Conservation (phyloP, 148 eudicot genomes). For the Hydrangea macrophylla region DNA sequence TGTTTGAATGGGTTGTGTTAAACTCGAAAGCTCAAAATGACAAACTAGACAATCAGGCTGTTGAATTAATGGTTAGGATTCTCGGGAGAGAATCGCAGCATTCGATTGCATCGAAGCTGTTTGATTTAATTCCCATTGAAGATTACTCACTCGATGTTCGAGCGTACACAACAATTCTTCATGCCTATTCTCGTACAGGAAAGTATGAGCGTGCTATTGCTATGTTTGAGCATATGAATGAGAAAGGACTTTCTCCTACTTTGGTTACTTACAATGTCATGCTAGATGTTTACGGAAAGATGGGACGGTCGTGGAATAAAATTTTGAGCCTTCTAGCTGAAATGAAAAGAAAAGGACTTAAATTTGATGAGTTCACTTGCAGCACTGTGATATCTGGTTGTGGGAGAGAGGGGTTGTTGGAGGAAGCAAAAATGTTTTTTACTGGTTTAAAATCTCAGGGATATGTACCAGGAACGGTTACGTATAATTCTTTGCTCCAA, state of each 20-base stretch:
- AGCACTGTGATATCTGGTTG: conserved; percentile 45
- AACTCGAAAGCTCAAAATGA: conserved; percentile 27
- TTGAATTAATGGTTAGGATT: conserved; percentile 71
- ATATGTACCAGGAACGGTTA: conserved; percentile 65
- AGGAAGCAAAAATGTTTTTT: conserved; percentile 76
- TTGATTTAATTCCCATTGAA: conserved; percentile 61
- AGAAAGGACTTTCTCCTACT: background rate
- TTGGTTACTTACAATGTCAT: conserved; percentile 27
- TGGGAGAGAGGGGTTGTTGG: conserved; percentile 86
- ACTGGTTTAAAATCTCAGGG: conserved; percentile 54
- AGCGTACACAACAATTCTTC: conserved; percentile 58
- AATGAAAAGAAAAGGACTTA: too few species aligned
- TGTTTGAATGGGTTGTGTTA: conserved; percentile 69
- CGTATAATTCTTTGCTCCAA: conserved; percentile 85
- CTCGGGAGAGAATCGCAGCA: conserved; percentile 81
- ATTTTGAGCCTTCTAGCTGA: too few species aligned
- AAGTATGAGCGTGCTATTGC: conserved; percentile 39
- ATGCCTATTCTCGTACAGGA: conserved; percentile 67
- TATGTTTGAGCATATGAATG: too few species aligned
- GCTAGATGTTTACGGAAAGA: conserved; percentile 31
- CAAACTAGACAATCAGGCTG: conserved; percentile 45
- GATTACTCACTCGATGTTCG: conserved; percentile 62
- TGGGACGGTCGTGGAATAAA: too few species aligned
- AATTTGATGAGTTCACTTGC: too few species aligned
- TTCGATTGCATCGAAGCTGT: conserved; percentile 58